Percentiles rank a stretch among this genome's conserved stretches.
These are phyloP conservation scores for Piloderma croceum DNA, from an alignment of 768 basidiomycete species.

Conservation along the genomic window DNA sequence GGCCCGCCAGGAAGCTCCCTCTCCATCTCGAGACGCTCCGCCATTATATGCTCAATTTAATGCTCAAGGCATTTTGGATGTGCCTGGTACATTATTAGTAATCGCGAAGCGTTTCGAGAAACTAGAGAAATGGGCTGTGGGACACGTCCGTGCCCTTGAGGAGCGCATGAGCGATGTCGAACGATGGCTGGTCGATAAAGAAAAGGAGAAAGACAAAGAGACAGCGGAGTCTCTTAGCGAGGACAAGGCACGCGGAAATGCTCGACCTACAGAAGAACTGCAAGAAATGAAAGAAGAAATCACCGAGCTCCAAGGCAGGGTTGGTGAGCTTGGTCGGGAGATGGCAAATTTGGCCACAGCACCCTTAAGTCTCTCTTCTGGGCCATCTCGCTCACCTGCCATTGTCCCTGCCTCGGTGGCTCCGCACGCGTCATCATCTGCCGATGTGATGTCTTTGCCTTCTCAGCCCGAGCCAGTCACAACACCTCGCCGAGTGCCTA, in stretches of 20 bases:
- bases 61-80: slow-evolving; percentile 64
- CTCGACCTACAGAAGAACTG: slow-evolving; percentile 31
- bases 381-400: slow-evolving; percentile 42
- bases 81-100: slow-evolving; percentile 65
- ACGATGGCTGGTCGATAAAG: slow-evolving; percentile 81
- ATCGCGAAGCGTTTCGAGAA: slow-evolving; percentile 84
- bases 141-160: slow-evolving; percentile 84
- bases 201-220: slow-evolving; percentile 54
- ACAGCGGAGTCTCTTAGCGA: slow-evolving; percentile 11
- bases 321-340: slow-evolving; percentile 71
- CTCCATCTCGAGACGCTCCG: slow-evolving; percentile 54
- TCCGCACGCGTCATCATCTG: slow-evolving; percentile 41
- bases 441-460: slow-evolving; percentile 26
- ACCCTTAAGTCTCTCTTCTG: slow-evolving; percentile 45
- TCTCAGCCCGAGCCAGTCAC: slow-evolving; percentile 22
- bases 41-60: slow-evolving; percentile 78
- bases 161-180: slow-evolving; percentile 92
- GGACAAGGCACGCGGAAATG: slow-evolving; percentile 9
- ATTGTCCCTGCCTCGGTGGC: slow-evolving; percentile 39
- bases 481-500: slow-evolving; percentile 26
- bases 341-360: slow-evolving; percentile 69
- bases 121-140: slow-evolving; percentile 84
- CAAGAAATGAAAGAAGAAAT: slow-evolving; percentile 61
- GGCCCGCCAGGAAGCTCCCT: slow-evolving; percentile 33
- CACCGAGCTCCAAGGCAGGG: slow-evolving; percentile 66